Percentiles rank a stretch among this genome's conserved stretches.
These are phyloP conservation scores for Xylaria scruposa DNA, from an alignment of 495 filamentous ascomycete species.

Conservation along the genomic window DNA sequence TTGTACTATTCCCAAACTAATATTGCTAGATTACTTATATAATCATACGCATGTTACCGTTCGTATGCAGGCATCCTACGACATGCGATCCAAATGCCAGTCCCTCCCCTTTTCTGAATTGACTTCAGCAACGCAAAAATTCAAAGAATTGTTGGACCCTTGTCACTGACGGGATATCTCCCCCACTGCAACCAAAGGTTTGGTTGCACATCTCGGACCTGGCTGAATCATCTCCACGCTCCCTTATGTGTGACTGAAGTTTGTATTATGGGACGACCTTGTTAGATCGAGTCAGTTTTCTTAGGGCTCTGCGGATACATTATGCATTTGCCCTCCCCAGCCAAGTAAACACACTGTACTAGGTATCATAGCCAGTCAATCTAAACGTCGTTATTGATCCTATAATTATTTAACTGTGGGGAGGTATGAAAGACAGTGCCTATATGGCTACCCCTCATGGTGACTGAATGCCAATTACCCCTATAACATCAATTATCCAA, in stretches of 20 bases:
- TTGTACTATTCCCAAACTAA: background rate
- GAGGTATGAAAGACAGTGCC: too few relatives aligned
- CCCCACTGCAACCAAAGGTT: background rate
- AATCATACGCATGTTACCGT: background rate
- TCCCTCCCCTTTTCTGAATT: constrained; percentile 11
- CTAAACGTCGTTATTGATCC: too few relatives aligned
- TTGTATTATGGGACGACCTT: background rate
- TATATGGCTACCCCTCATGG: too few relatives aligned
- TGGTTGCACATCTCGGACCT: background rate
- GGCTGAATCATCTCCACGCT: background rate
- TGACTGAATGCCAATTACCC: too few relatives aligned
- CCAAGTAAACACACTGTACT: too few relatives aligned
- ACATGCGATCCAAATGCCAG: background rate
- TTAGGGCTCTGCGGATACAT: background rate
- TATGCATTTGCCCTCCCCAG: too few relatives aligned
- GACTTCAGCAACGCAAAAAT: background rate
- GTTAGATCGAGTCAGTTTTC: background rate
- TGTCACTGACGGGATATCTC: background rate
- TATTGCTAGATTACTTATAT: background rate
- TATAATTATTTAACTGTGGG: too few relatives aligned
- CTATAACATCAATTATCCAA: too few relatives aligned
- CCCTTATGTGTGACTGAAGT: background rate
- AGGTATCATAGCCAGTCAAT: too few relatives aligned
- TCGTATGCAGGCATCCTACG: constrained; percentile 5
- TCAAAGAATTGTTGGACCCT: too few relatives aligned